These are phyloP conservation scores for Hondaea fermentalgiana DNA, from an alignment of 108 stramenopile species.

Conservation along the genomic window DNA sequence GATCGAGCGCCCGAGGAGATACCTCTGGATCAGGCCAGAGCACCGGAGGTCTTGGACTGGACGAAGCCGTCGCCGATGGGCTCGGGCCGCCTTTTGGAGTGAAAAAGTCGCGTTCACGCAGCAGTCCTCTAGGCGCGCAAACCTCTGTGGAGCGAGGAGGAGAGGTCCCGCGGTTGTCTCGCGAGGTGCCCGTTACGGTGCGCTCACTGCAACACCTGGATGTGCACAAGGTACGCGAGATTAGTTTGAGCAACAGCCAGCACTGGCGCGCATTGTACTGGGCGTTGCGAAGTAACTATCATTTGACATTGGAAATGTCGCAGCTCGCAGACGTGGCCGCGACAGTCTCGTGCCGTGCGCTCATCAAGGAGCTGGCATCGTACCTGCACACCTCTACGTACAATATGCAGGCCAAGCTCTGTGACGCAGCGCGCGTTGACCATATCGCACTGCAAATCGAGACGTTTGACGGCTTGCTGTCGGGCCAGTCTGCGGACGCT, in stretches of 20 bases:
- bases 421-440: neutral
- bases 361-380: neutral
- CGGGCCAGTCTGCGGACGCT: neutral
- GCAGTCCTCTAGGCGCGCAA: neutral
- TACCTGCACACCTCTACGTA: neutral
- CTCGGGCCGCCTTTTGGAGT: neutral
- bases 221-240: neutral
- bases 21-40: too few relatives aligned
- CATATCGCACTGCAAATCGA: neutral
- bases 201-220: neutral
- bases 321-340: neutral
- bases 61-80: too few relatives aligned
- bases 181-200: neutral
- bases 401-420: neutral
- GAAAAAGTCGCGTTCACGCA: neutral
- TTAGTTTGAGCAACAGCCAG: neutral
- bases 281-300: slow-evolving; percentile 1
- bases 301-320: neutral
- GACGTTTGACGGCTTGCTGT: neutral
- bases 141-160: neutral
- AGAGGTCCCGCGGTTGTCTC: neutral
- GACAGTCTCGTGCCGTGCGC: neutral
- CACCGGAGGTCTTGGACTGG: too few relatives aligned
- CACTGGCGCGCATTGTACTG: neutral
- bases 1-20: too few relatives aligned